Evolutionary conservation across 2,329 filamentous ascomycete species (phyloP).

Genomic region (Talaromyces funiculosus): DNA sequence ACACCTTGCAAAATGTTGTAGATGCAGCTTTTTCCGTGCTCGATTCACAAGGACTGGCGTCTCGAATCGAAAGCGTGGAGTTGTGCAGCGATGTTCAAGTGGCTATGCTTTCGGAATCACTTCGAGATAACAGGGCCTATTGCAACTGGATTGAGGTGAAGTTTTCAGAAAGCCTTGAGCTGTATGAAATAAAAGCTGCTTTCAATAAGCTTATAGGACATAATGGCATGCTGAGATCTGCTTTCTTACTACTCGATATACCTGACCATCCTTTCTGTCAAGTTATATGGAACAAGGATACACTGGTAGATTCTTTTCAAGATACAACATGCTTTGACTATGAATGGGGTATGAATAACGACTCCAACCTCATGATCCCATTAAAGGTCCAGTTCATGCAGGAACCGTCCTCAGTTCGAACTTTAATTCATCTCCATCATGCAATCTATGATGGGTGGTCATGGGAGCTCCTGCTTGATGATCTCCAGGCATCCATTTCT

Average conservation of each 20-base stretch:
- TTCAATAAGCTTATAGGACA: conserved; percentile 46
- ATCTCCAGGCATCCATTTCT: conserved; percentile 54
- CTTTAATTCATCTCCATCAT: conserved; percentile 65
- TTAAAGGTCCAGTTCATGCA: conserved; percentile 54
- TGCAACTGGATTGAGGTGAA: conserved; percentile 70
- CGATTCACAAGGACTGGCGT: conserved; percentile 25
- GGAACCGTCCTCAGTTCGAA: conserved; percentile 18
- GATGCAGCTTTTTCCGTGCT: conserved; percentile 38
- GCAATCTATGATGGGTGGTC: conserved; percentile 93
- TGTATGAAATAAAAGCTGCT: conserved; percentile 43
- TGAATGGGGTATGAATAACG: conserved; percentile 27
- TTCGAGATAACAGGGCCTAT: conserved; percentile 56
- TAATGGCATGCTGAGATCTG: conserved; percentile 68
- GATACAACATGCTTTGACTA: conserved; percentile 38
- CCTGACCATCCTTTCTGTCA: conserved; percentile 51
- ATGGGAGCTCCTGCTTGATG: conserved; percentile 64
- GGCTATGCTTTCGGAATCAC: conserved; percentile 75
- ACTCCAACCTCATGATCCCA: conserved; percentile 50
- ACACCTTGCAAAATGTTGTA: conserved; percentile 16
- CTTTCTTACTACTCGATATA: conserved; percentile 55
- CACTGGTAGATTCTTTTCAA: conserved; percentile 44
- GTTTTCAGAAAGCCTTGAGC: conserved; percentile 37
- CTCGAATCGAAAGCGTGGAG: conserved; percentile 36
- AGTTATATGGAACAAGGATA: conserved; percentile 54
- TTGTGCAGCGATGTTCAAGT: conserved; percentile 69